Percentiles rank a stretch among this genome's conserved stretches.
Evolutionary conservation across 2,329 filamentous ascomycete species (phyloP).

Genomic region (Phoma herbarum): DNA sequence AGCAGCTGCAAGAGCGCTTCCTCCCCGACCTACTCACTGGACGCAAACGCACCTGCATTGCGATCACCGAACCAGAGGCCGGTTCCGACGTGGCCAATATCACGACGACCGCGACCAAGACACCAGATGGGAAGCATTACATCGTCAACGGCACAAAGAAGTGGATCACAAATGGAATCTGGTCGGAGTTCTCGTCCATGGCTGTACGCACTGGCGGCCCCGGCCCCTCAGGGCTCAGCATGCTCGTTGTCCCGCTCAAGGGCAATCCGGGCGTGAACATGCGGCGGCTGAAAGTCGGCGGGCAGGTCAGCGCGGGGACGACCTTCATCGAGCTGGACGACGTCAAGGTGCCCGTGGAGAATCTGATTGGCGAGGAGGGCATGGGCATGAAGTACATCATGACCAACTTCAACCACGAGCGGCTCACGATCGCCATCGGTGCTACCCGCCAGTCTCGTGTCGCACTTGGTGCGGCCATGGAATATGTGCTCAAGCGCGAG

Average conservation of each 20-base stretch:
- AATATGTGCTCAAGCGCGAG: conserved; percentile 71
- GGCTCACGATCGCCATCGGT: conserved; percentile 71
- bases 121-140: conserved; percentile 70
- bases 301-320: conserved; percentile 71
- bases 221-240: conserved; percentile 68
- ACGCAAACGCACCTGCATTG: conserved; percentile 74
- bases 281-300: conserved; percentile 72
- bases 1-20: conserved; percentile 71
- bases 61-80: conserved; percentile 79
- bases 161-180: conserved; percentile 70
- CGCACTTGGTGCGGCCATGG: conserved; percentile 67
- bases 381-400: conserved; percentile 78
- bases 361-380: conserved; percentile 74
- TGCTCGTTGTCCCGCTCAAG: conserved; percentile 76
- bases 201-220: conserved; percentile 76
- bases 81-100: conserved; percentile 79
- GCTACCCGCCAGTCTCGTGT: conserved; percentile 70
- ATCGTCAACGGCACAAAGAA: conserved; percentile 81
- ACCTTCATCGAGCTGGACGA: conserved; percentile 81
- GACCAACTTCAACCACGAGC: conserved; percentile 84
- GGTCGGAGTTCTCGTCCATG: conserved; percentile 73
- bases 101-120: conserved; percentile 70
- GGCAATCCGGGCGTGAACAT: conserved; percentile 71
- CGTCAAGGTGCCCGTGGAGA: conserved; percentile 74
- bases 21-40: conserved; percentile 74